Evolutionary conservation across 768 basidiomycete genomes (phyloP), one percentile per base, ranked within the genome.

Genomic region (Hebeloma cylindrosporum): DNA sequence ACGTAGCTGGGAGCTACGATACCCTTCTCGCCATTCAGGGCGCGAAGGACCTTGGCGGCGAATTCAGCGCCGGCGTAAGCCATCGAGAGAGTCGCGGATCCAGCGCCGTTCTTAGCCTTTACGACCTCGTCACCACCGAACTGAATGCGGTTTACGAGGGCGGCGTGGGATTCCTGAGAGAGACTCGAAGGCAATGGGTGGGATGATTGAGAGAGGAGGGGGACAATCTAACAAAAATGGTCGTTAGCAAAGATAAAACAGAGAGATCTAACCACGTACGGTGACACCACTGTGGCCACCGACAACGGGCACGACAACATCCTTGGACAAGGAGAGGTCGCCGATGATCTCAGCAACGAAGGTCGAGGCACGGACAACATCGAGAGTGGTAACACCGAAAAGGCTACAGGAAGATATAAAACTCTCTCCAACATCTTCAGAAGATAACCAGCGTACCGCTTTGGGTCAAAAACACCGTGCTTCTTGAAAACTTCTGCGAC

Each of bases 51-150:
- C 61, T 91, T 88, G 54, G 65, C 65, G 21, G 92, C 80, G 60
- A 98, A 98, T 67, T 92, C 84, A 38, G 88, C 89, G 46, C 93
- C 95, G 40, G 95, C 90, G 57, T 86, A 92, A 1, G 93, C 93
- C 93, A 97, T 97, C 25, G 90, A 93, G 45, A 95, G 80, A n/a
- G 93, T 96, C 7, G 94, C 94, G 23, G 91, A 93, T 33, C 96
- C 96, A 40, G 84, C 82, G 53, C 87, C 88, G 58, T 91, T 87
- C 74, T 99, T 99, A 32, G 96, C 96, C 72, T 96, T 88, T 64
- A 98, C 95, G 60, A 98, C 94, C 70, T 98, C 94, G 57, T 96
- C 94, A 46, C 93, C 94, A 45, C 94, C 94, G 60, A 89, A 96
- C 65, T 95, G 93, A 58, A 96, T 91, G 54, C 91, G 87, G 45